Conservation (phyloP, 108 stramenopile species). For the Thalassiosira profunda region DNA sequence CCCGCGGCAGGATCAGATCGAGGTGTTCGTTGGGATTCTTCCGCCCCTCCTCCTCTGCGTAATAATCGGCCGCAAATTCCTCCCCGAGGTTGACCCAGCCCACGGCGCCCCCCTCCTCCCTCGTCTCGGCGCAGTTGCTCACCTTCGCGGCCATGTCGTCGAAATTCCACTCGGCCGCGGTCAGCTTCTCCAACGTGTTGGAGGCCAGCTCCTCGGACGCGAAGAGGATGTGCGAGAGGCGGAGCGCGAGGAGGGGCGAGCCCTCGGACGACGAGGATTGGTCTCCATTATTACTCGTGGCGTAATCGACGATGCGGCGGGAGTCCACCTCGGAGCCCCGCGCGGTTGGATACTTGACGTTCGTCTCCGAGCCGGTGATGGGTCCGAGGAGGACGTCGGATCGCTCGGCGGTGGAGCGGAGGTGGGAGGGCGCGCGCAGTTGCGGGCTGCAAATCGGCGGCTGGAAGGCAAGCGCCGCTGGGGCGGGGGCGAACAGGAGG, state of each 20-base stretch:
- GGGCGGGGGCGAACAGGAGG: not conserved
- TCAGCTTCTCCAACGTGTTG: constrained; percentile 42
- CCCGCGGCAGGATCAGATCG: constrained; percentile 59
- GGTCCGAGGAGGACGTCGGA: constrained; percentile 6
- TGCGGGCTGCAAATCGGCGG: not conserved
- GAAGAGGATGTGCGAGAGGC: constrained; percentile 67
- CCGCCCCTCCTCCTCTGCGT: not conserved
- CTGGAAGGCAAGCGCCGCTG: constrained; percentile 13
- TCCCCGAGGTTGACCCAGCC: constrained; percentile 61
- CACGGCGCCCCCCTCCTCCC: constrained; percentile 52
- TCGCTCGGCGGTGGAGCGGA: not conserved
- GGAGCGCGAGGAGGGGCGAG: constrained; percentile 69
- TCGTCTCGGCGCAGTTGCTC: constrained; percentile 55
- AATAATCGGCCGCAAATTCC: constrained; percentile 3
- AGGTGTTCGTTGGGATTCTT: constrained; percentile 71
- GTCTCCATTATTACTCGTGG: not conserved
- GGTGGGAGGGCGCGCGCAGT: not conserved
- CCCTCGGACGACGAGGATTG: constrained; percentile 39
- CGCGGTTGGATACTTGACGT: constrained; percentile 78
- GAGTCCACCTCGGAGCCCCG: constrained; percentile 81
- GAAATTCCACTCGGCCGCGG: constrained; percentile 51
- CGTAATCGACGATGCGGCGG: constrained; percentile 70
- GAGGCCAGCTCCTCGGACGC: constrained; percentile 54
- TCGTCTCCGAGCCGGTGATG: constrained; percentile 27
- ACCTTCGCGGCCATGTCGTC: constrained; percentile 56